Conservation (phyloP, 140 eudicot species). For the Flaveria floridana region DNA sequence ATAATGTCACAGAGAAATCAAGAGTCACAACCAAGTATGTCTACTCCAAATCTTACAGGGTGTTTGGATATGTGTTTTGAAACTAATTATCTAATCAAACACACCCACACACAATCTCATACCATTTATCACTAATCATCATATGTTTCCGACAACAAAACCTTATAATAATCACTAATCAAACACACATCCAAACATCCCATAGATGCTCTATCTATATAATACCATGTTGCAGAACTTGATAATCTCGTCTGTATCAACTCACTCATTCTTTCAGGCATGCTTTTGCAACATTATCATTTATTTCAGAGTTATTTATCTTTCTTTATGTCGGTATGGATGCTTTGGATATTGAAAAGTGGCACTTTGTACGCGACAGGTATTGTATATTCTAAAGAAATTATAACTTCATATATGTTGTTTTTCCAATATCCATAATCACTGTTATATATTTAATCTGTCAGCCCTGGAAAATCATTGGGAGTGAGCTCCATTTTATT, state of each 20-base stretch:
- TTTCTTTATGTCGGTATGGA: slow-evolving; percentile 98
- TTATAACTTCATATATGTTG: background rate
- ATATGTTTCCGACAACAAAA: background rate
- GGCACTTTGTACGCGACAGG: slow-evolving; percentile 80
- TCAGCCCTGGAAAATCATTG: slow-evolving; percentile 74
- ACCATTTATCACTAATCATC: background rate
- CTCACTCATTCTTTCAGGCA: slow-evolving; percentile 54
- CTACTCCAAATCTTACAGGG: background rate
- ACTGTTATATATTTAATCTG: background rate
- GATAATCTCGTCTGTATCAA: slow-evolving; percentile 2
- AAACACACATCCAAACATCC: background rate
- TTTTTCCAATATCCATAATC: slow-evolving; percentile 15
- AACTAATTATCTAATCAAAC: background rate
- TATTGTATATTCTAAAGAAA: slow-evolving; percentile 19
- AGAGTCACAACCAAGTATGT: slow-evolving; percentile 85
- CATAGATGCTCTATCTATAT: background rate
- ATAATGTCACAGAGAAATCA: slow-evolving; percentile 84
- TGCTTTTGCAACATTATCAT: slow-evolving; percentile 87
- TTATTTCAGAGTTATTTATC: slow-evolving; percentile 76
- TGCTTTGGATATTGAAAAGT: slow-evolving; percentile 91
- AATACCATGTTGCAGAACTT: slow-evolving; percentile 6
- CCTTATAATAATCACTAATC: background rate
- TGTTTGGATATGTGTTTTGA: background rate
- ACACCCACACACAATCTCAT: background rate
- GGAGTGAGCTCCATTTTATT: slow-evolving; percentile 72